phyloP scores from a whole-genome alignment of 2,329 filamentous ascomycete genomes.

The Hypoxylon sp. region DNA sequence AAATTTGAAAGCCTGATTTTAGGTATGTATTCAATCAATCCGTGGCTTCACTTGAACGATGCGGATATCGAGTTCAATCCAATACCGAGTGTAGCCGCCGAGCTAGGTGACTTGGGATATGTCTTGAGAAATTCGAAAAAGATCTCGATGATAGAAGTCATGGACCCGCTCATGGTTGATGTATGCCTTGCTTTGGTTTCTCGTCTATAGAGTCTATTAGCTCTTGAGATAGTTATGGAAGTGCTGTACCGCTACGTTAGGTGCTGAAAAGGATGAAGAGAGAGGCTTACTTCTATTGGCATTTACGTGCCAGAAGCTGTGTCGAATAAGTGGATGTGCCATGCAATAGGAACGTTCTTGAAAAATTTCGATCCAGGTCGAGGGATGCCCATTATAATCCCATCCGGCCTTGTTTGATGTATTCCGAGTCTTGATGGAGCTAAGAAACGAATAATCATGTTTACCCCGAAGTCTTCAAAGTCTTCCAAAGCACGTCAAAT shows the following conservation, averaged over 20 bases:
- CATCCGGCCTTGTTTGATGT: neutral
- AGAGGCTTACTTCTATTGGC: too few relatives aligned
- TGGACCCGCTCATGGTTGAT: neutral
- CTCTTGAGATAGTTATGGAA: neutral
- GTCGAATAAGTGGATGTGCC: too few relatives aligned
- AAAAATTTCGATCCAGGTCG: neutral
- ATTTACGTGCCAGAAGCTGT: too few relatives aligned
- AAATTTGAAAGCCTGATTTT: conserved; percentile 1
- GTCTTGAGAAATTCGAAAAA: neutral
- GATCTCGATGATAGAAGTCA: neutral
- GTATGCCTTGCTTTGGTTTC: neutral
- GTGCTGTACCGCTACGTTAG: too few relatives aligned
- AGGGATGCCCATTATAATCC: neutral
- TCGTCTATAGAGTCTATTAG: neutral
- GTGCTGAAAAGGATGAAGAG: too few relatives aligned
- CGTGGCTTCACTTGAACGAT: neutral
- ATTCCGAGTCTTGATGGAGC: neutral
- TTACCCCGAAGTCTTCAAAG: neutral
- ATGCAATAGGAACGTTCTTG: too few relatives aligned
- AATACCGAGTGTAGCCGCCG: neutral
- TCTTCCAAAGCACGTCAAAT: neutral
- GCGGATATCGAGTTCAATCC: neutral
- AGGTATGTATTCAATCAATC: neutral
- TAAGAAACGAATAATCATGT: conserved; percentile 4
- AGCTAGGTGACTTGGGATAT: neutral